phyloP scores from a whole-genome alignment of 2,329 filamentous ascomycete species.

The Chaetomium olivaceum region DNA sequence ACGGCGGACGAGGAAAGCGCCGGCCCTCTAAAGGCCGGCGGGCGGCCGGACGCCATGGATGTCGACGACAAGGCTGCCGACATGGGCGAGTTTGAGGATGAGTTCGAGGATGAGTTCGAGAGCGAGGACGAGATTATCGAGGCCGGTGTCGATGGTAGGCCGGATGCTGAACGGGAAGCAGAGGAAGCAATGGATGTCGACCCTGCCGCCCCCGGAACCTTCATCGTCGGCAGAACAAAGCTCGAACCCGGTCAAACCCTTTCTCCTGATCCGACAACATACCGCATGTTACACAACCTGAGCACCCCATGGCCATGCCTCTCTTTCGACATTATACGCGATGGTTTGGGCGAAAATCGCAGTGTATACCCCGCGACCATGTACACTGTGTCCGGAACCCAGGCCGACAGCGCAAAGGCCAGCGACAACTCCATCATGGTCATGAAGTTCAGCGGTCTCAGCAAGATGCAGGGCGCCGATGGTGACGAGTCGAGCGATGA shows the following conservation, averaged over 20 bases:
- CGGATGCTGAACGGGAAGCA: conserved; percentile 87
- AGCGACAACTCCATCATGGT: conserved; percentile 94
- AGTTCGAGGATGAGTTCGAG: conserved; percentile 91
- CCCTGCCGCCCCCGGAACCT: conserved; percentile 67
- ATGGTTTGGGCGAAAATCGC: conserved; percentile 82
- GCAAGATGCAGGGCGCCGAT: conserved; percentile 75
- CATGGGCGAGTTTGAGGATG: conserved; percentile 88
- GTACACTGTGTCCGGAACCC: conserved; percentile 92
- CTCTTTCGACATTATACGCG: conserved; percentile 88
- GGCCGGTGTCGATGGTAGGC: conserved; percentile 88
- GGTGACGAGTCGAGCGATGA: conserved; percentile 67
- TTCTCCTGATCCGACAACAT: conserved; percentile 87
- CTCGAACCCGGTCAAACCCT: conserved; percentile 88
- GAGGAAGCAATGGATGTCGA: conserved; percentile 96
- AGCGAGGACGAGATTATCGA: conserved; percentile 88
- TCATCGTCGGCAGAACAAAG: conserved; percentile 92
- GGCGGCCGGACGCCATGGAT: conserved; percentile 65
- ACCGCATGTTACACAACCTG: conserved; percentile 95
- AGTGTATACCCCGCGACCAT: conserved; percentile 93
- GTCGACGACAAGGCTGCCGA: conserved; percentile 60
- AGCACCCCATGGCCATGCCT: conserved; percentile 96
- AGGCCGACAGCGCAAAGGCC: conserved; percentile 73
- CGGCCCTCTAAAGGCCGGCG: conserved; percentile 59
- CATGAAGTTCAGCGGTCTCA: conserved; percentile 91
- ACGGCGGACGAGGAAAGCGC: conserved; percentile 52